Base-by-base conservation (phyloP, 495 filamentous ascomycete species). In the Thermothielavioides terrestris region DNA sequence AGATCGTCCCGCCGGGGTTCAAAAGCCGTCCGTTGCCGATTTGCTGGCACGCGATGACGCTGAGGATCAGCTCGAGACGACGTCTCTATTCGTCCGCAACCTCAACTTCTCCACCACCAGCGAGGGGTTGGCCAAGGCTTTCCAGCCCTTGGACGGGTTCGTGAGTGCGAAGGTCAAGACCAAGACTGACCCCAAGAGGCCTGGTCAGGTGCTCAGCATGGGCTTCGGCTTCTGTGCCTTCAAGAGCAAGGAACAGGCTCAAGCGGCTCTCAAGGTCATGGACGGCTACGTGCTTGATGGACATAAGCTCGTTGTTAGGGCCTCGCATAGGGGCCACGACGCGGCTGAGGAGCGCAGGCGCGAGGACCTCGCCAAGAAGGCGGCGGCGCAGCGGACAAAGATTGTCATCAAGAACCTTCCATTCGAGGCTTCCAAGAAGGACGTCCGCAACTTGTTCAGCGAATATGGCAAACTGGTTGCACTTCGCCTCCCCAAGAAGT, bases 381-480 rank as follows among this genome's bases (percentile, higher is more conserved):
- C 78, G 14, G 79, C 82, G 3, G 78, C 76, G 21, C 79, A 80
- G 57, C 76, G 79, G 44, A 95, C 89, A 27, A 96, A 97, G 74
- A 82, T 99, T 58, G 85, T 97, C 66, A 87, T 98, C 74, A 97
- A 97, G 75, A 99, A 99, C 72, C 69, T 99, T 62, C 92, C 92
- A 8, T 99, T 99, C 72, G 86, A 97, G 68, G 84, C 85, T 9
- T 85, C 80, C 35, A 95, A 94, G 75, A 89, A 92, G 63, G 94
- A 99, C 57, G 73, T 99, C 26, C 79, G 85, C 34, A 73, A 82
- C 14, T 74, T 99, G 9, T 88, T 99, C 64, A 81, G 85, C 38
- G 75, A 85, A 15, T 99, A 95, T 63, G 92, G 94, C 17, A 85
- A 94, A 58, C 77, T 99, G 46, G 85, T 89, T 37, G 88, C 89